Conservation (phyloP, 2,329 filamentous ascomycete species). For the Tolypocladium guangdongense region DNA sequence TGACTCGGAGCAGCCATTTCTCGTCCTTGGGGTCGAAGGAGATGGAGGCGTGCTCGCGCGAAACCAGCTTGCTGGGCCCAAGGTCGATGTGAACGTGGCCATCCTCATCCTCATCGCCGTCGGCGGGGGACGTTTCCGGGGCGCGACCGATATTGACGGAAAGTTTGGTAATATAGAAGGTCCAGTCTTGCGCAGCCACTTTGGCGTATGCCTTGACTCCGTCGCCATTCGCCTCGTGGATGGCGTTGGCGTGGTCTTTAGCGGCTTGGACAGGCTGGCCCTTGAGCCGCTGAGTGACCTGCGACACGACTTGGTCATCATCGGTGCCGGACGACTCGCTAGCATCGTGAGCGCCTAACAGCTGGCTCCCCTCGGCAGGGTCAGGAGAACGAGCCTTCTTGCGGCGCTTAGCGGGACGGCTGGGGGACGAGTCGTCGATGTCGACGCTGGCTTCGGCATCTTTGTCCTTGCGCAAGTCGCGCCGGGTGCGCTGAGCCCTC, state of each 20-base stretch:
- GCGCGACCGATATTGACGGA: constrained; percentile 66
- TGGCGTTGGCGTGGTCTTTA: constrained; percentile 51
- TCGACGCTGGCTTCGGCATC: constrained; percentile 23
- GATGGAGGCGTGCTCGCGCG: constrained; percentile 65
- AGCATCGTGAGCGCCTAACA: constrained; percentile 20
- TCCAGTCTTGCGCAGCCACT: constrained; percentile 73
- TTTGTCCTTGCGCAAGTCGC: constrained; percentile 26
- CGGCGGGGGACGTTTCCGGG: constrained; percentile 34
- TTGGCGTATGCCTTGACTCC: constrained; percentile 70
- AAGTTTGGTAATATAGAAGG: constrained; percentile 70
- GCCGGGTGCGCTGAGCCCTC: constrained; percentile 24
- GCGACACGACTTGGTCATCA: constrained; percentile 45
- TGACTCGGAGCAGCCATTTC: constrained; percentile 76
- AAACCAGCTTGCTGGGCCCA: constrained; percentile 72
- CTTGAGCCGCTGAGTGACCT: constrained; percentile 42
- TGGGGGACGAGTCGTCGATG: constrained; percentile 45
- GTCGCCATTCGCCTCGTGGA: constrained; percentile 49
- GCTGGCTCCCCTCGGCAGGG: constrained; percentile 4
- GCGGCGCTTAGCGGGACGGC: constrained; percentile 52
- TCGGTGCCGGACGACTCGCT: constrained; percentile 30
- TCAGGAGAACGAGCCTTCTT: constrained; percentile 34
- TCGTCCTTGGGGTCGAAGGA: constrained; percentile 57
- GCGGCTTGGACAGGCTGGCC: constrained; percentile 44
- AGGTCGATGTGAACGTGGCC: constrained; percentile 74
- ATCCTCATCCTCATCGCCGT: constrained; percentile 31